These are phyloP conservation scores for Codiaeum variegatum DNA, from an alignment of 441 rosid genomes.

Conservation along the genomic window DNA sequence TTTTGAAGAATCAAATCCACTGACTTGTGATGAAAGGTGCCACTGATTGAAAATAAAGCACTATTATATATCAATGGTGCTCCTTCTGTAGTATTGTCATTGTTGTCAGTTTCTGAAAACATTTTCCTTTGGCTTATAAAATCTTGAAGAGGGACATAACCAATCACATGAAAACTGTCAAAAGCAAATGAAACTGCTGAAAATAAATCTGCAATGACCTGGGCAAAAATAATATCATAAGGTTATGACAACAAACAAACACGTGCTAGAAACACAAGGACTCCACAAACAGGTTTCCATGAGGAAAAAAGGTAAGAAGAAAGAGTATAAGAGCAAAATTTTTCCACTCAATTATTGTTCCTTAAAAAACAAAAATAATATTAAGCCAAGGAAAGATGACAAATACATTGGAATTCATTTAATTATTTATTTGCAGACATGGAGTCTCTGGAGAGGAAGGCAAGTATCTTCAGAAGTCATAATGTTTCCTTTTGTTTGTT, in stretches of 20 bases:
- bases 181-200: conserved; percentile 45
- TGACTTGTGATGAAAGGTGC: conserved; percentile 47
- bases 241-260: conserved; percentile 4
- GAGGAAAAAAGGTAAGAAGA: background rate
- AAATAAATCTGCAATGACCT: conserved; percentile 57
- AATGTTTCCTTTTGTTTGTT: background rate
- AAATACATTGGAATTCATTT: background rate
- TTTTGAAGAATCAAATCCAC: conserved; percentile 63
- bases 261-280: conserved; percentile 11
- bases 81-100: conserved; percentile 32
- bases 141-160: conserved; percentile 39
- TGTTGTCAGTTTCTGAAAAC: conserved; percentile 35
- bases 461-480: background rate
- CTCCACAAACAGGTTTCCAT: conserved; percentile 8
- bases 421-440: background rate
- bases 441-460: background rate
- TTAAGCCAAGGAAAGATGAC: background rate
- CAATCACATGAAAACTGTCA: conserved; percentile 32
- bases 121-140: conserved; percentile 35
- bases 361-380: background rate
- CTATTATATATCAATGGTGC: conserved; percentile 29
- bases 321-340: background rate
- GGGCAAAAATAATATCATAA: conserved; percentile 24
- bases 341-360: background rate
- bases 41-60: conserved; percentile 39